These are phyloP conservation scores for Smallanthus sonchifolius DNA, from an alignment of 129 eudicot genomes.

Conservation along the genomic window DNA sequence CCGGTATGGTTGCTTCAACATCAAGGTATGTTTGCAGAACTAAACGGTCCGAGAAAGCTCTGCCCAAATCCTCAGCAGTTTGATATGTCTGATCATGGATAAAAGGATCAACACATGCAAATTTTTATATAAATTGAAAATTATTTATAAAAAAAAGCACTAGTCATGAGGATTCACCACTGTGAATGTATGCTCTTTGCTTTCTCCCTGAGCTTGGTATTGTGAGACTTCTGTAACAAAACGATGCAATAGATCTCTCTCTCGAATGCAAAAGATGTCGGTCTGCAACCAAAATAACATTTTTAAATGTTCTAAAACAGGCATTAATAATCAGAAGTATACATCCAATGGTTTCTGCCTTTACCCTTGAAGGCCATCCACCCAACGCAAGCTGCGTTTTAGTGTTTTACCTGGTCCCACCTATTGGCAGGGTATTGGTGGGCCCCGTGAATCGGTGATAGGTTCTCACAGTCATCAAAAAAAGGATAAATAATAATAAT, in stretches of 20 bases:
- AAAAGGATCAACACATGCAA: neutral
- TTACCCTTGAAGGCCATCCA: neutral
- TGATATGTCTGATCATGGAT: constrained; percentile 55
- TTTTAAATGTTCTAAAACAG: neutral
- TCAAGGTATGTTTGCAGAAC: constrained; percentile 65
- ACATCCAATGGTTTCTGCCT: neutral
- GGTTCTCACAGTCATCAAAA: neutral
- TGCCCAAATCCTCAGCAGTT: constrained; percentile 96
- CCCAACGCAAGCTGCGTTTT: neutral
- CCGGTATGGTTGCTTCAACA: constrained; percentile 65
- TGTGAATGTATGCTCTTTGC: constrained; percentile 66
- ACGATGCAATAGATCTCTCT: constrained; percentile 72
- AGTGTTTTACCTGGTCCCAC: neutral
- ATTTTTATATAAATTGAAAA: neutral
- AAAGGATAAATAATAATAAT: neutral
- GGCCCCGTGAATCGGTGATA: neutral
- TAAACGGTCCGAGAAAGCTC: constrained; percentile 77
- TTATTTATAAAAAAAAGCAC: neutral
- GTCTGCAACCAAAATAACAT: constrained; percentile 37
- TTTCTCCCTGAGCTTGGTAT: constrained; percentile 60
- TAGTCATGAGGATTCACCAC: constrained; percentile 36
- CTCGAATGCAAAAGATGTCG: constrained; percentile 70
- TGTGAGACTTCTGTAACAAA: constrained; percentile 72
- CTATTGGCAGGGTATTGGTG: neutral
- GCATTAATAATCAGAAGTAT: neutral